phyloP scores from a whole-genome alignment of 768 basidiomycete genomes.

The Boletus bicolor region DNA sequence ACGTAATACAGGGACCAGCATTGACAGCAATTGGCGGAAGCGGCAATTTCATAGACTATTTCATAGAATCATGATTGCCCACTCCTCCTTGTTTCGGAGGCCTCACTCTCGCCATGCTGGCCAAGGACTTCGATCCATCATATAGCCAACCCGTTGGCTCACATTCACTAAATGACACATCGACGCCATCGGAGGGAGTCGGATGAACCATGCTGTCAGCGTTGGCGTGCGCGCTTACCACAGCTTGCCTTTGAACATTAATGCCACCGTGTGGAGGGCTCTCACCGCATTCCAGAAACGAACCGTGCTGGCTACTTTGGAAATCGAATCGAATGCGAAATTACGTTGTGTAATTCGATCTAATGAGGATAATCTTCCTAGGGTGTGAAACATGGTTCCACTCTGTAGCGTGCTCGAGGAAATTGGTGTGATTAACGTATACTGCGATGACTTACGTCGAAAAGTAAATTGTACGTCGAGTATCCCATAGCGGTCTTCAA shows the following conservation, averaged over 20 bases:
- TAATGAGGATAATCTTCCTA: neutral
- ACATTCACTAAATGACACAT: neutral
- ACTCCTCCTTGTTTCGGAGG: neutral
- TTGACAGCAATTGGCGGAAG: neutral
- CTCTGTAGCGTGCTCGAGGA: neutral
- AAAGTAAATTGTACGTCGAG: neutral
- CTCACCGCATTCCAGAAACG: slow-evolving; percentile 1
- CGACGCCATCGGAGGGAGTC: neutral
- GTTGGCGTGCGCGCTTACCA: slow-evolving; percentile 14
- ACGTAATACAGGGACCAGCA: neutral
- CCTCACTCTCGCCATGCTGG: neutral
- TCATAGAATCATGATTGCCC: neutral
- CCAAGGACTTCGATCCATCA: neutral
- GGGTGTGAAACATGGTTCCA: neutral
- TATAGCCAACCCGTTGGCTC: neutral
- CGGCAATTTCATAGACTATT: neutral
- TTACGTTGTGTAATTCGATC: neutral
- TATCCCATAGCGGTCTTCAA: neutral
- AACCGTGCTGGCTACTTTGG: slow-evolving; percentile 2
- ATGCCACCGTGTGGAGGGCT: neutral
- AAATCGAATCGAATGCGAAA: neutral
- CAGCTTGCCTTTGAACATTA: neutral
- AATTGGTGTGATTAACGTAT: neutral
- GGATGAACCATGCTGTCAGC: neutral
- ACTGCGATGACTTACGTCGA: neutral